Conservation (phyloP, 1,284 basidiomycete species). For the Neonothopanus nambi region DNA sequence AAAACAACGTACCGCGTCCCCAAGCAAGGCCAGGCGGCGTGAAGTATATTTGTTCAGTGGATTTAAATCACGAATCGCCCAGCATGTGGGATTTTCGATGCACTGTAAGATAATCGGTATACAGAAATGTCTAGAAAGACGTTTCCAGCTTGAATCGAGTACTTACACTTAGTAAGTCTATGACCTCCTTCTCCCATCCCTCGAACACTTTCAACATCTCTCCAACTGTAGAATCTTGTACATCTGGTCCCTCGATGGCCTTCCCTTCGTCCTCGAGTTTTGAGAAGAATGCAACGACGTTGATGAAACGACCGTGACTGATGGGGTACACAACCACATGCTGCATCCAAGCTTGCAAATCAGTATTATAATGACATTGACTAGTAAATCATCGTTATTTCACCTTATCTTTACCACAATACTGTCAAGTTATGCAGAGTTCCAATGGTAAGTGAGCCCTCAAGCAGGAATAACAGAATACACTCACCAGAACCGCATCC, state of each 20-base stretch:
- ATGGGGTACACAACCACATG: slow-evolving; percentile 47
- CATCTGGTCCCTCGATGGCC: slow-evolving; percentile 35
- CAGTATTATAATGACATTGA: not conserved
- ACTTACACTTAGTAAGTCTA: slow-evolving; percentile 39
- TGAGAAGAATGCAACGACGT: slow-evolving; percentile 40
- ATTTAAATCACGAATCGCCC: slow-evolving; percentile 22
- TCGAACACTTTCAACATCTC: slow-evolving; percentile 32
- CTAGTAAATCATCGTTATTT: not conserved
- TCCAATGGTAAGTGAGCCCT: not conserved
- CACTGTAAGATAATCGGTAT: slow-evolving; percentile 1
- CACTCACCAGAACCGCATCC: slow-evolving; percentile 37
- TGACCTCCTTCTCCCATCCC: slow-evolving; percentile 44
- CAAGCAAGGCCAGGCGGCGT: slow-evolving; percentile 32
- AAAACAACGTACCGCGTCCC: slow-evolving; percentile 31
- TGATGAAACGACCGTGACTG: slow-evolving; percentile 40
- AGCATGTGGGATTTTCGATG: slow-evolving; percentile 14
- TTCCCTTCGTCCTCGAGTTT: slow-evolving; percentile 35
- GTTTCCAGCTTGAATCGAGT: not conserved
- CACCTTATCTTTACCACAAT: slow-evolving; percentile 43
- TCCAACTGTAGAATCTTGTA: slow-evolving; percentile 29
- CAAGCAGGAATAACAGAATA: no score
- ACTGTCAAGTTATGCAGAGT: slow-evolving; percentile 28
- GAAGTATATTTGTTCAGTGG: slow-evolving; percentile 30
- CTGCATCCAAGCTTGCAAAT: slow-evolving; percentile 23
- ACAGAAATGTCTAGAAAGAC: not conserved